Base-by-base conservation (phyloP, 2,329 filamentous ascomycete genomes). In the Phialemoniopsis sp. region DNA sequence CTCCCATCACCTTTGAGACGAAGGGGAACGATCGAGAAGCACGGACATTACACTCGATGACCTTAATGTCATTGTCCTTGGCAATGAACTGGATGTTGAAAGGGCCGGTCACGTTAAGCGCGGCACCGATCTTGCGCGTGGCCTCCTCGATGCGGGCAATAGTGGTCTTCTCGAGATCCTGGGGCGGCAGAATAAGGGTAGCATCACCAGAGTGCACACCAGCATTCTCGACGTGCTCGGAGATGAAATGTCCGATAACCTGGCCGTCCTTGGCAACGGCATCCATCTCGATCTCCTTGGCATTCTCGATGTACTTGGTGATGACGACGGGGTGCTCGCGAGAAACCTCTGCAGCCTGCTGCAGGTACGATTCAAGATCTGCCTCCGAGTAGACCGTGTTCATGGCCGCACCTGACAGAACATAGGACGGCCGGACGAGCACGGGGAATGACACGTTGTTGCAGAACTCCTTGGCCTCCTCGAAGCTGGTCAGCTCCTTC, bases 41-140 rank as follows among this genome's bases (percentile, higher is more conserved):
- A 47, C 93, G 85, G 44, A 97, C 93, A 56, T 98, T 98, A 68
- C 93, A 97, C 69, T 98, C 93, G 48, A 98, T 98, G 50, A 98
- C 93, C 74, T 97, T 97, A 73, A 98, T 97, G 51, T 97, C 91
- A 61, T 97, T 97, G 63, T 97, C 90, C 72, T 97, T 97, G 55
- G 93, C 93, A 55, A 98, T 98, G 70, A 98, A 97, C 62, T 98
- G 93, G 47, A 98, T 98, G 68, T 98, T 98, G 78, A 86, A 96
- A 16, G 93, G 93, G 36, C 93, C 93, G 31, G 93, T 97, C 41
- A 98, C 85, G 60, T 97, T 96, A 43, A 97, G 77, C 13, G 93
- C 91, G 46, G 86, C 83, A 50, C 86, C 93, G 53, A 98, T 97
- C 77, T 97, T 97, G 51, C 85, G 78, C 13, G 93, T 97, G 4